phyloP scores from a whole-genome alignment of 805 yeast genomes.

The Groenewaldozyma salmanticensis region DNA sequence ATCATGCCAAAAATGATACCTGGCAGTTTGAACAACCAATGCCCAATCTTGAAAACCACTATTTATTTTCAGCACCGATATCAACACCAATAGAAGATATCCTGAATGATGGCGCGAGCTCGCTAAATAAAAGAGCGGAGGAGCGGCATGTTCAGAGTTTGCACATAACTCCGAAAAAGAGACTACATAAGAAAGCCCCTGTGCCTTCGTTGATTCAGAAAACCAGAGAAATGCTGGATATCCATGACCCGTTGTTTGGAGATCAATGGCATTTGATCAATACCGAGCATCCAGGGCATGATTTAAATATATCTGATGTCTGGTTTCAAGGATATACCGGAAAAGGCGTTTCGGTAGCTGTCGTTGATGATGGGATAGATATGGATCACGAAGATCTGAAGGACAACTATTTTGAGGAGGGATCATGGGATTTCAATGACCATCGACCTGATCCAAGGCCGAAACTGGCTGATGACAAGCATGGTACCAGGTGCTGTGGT shows the following conservation, averaged over 20 bases:
- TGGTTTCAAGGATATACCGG: conserved; percentile 84
- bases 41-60: conserved; percentile 50
- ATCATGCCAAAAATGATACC: conserved; percentile 9
- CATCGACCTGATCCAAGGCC: conserved; percentile 72
- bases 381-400: conserved; percentile 64
- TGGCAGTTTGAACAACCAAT: conserved; percentile 58
- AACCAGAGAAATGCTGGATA: conserved; percentile 44
- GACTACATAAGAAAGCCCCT: conserved; percentile 13
- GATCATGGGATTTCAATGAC: conserved; percentile 91
- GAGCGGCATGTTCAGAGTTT: conserved; percentile 1
- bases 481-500: conserved; percentile 97
- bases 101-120: neutral
- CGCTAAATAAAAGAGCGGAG: neutral
- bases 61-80: conserved; percentile 46
- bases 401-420: conserved; percentile 50
- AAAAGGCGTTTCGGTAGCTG: conserved; percentile 69
- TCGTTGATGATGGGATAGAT: conserved; percentile 93
- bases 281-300: conserved; percentile 62
- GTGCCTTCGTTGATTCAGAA: conserved; percentile 5
- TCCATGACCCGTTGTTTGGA: conserved; percentile 73
- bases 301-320: conserved; percentile 74
- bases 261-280: conserved; percentile 92
- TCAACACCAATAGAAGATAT: neutral
- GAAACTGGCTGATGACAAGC: conserved; percentile 68
- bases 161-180: conserved; percentile 1